These are phyloP conservation scores for Scortechinia acanthostroma DNA, from an alignment of 2,329 filamentous ascomycete genomes.

Conservation along the genomic window DNA sequence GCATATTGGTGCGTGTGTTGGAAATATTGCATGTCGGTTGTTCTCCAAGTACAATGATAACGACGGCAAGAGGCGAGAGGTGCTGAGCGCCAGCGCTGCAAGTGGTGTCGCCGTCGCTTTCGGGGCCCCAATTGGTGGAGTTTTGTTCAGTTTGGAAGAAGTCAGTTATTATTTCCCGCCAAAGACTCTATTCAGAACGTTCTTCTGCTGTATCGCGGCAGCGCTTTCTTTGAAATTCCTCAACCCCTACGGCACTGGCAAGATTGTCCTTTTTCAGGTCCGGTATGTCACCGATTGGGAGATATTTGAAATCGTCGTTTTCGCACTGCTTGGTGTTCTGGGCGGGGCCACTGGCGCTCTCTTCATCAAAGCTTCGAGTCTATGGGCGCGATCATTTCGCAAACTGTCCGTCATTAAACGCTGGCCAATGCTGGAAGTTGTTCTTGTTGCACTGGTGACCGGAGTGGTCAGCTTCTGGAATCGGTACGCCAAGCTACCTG, in stretches of 20 bases:
- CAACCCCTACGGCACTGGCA: conserved; percentile 53
- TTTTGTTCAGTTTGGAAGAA: conserved; percentile 48
- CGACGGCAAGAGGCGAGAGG: conserved; percentile 46
- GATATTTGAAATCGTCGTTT: conserved; percentile 45
- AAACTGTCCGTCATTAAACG: conserved; percentile 40
- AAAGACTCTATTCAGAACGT: conserved; percentile 49
- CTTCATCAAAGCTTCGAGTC: conserved; percentile 49
- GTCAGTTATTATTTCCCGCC: conserved; percentile 52
- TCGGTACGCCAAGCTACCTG: conserved; percentile 42
- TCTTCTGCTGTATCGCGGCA: conserved; percentile 46
- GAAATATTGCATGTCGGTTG: conserved; percentile 38
- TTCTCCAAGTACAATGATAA: conserved; percentile 51
- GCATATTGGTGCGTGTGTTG: conserved; percentile 50
- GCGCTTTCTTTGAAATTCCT: conserved; percentile 45
- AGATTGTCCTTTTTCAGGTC: conserved; percentile 52
- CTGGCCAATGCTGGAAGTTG: conserved; percentile 45
- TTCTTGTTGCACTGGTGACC: conserved; percentile 41
- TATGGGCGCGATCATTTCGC: conserved; percentile 46
- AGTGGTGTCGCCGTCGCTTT: conserved; percentile 52
- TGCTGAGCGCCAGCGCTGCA: conserved; percentile 47
- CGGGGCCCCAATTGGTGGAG: conserved; percentile 53
- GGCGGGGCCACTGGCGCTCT: conserved; percentile 51
- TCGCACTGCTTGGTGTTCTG: conserved; percentile 42
- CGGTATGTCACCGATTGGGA: conserved; percentile 47
- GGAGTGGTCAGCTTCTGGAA: conserved; percentile 47